phyloP scores from a whole-genome alignment of 2,329 filamentous ascomycete genomes.

The Epichloe elymi region DNA sequence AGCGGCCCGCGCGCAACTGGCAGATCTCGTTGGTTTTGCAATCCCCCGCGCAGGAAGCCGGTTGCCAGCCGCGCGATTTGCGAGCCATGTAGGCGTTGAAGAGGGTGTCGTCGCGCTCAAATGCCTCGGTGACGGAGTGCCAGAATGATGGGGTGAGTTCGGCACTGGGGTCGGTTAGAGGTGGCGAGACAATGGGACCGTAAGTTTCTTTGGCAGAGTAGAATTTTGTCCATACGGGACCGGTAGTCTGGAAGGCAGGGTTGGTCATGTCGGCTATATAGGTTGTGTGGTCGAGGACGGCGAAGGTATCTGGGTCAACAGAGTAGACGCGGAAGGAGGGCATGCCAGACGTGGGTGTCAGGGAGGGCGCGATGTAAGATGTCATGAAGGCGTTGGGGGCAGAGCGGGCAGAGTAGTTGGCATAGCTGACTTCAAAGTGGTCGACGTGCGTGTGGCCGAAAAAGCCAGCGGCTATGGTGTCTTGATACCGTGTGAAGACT shows the following conservation, averaged over 20 bases:
- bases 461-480: slow-evolving; percentile 43
- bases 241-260: slow-evolving; percentile 27
- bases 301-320: slow-evolving; percentile 43
- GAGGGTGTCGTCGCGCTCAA: slow-evolving; percentile 27
- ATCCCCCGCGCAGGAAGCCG: slow-evolving; percentile 25
- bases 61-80: slow-evolving; percentile 33
- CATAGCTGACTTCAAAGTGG: slow-evolving; percentile 42
- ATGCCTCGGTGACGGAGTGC: slow-evolving; percentile 39
- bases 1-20: slow-evolving; percentile 35
- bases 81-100: slow-evolving; percentile 35
- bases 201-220: slow-evolving; percentile 45
- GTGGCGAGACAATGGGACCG: slow-evolving; percentile 29
- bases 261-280: slow-evolving; percentile 40
- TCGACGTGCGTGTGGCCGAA: slow-evolving; percentile 45
- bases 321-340: slow-evolving; percentile 46
- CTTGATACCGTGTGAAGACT: slow-evolving; percentile 38
- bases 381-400: slow-evolving; percentile 31
- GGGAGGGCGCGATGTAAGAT: slow-evolving; percentile 40
- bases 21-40: slow-evolving; percentile 37
- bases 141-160: slow-evolving; percentile 45
- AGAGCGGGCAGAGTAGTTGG: slow-evolving; percentile 28
- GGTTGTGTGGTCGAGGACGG: slow-evolving; percentile 37
- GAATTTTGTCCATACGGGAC: slow-evolving; percentile 39
- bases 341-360: slow-evolving; percentile 41
- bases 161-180: slow-evolving; percentile 21